Percentiles rank a stretch among this genome's conserved stretches.
phyloP scores from a whole-genome alignment of 2,329 filamentous ascomycete genomes.

The Hymenotorrendiella dingleyae region DNA sequence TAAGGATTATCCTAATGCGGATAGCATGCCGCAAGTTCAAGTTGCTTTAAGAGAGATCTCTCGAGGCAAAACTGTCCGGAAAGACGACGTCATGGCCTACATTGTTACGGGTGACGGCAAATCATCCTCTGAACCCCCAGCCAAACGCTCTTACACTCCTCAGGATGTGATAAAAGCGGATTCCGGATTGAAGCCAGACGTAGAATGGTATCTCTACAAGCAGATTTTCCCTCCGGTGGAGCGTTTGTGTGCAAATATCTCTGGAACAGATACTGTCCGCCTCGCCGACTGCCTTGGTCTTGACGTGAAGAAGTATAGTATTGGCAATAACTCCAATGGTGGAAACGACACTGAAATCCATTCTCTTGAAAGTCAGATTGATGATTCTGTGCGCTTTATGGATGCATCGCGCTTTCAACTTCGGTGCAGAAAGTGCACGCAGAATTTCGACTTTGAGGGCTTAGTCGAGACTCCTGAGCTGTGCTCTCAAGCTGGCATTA shows the following conservation, averaged over 20 bases:
- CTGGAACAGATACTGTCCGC: constrained; percentile 82
- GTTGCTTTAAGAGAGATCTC: constrained; percentile 85
- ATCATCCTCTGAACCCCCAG: constrained; percentile 57
- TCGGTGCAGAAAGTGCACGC: constrained; percentile 76
- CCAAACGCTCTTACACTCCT: constrained; percentile 83
- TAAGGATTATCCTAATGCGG: constrained; percentile 87
- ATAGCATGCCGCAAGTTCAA: constrained; percentile 94
- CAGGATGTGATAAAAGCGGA: constrained; percentile 78
- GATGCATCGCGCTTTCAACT: constrained; percentile 71
- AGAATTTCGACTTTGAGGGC: constrained; percentile 69
- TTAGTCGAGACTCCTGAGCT: constrained; percentile 52
- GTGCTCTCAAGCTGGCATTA: constrained; percentile 68
- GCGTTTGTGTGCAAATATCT: constrained; percentile 92
- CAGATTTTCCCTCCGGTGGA: constrained; percentile 98
- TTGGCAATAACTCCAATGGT: constrained; percentile 50
- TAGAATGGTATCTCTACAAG: constrained; percentile 98
- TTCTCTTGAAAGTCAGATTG: constrained; percentile 89
- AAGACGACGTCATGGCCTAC: constrained; percentile 94
- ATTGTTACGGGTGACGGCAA: constrained; percentile 75
- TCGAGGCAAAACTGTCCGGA: constrained; percentile 80
- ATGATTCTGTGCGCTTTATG: constrained; percentile 83
- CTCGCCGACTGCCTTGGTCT: constrained; percentile 91
- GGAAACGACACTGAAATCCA: constrained; percentile 67
- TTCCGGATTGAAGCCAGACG: constrained; percentile 71
- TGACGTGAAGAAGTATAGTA: constrained; percentile 80